These are phyloP conservation scores for Stachybotrys elegans DNA, from an alignment of 2,329 filamentous ascomycete species.

Conservation along the genomic window DNA sequence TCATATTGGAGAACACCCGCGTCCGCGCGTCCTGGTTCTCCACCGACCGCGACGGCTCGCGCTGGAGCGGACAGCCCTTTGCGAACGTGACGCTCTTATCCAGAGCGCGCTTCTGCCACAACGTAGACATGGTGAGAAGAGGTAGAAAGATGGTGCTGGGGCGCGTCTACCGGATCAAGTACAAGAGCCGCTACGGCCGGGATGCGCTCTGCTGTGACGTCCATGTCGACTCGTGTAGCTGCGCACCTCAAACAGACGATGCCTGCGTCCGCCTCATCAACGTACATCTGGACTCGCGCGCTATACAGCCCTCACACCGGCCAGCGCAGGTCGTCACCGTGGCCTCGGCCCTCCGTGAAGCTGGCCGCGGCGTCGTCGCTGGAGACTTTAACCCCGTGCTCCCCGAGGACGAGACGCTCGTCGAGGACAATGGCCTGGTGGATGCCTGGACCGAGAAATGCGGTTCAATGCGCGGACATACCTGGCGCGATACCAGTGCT, in stretches of 20 bases:
- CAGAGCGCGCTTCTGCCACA: constrained; percentile 16
- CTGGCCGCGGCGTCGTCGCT: constrained; percentile 26
- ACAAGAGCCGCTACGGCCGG: constrained; percentile 22
- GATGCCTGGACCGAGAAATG: constrained; percentile 34
- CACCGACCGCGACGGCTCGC: constrained; percentile 20
- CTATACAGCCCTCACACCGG: constrained; percentile 19
- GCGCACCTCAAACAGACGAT: not conserved
- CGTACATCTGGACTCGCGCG: constrained; percentile 32
- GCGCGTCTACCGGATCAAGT: constrained; percentile 24
- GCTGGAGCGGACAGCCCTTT: constrained; percentile 17
- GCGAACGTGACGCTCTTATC: constrained; percentile 22
- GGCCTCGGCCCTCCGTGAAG: constrained; percentile 17
- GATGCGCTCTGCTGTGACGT: constrained; percentile 32
- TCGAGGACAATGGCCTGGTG: constrained; percentile 23
- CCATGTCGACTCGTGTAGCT: constrained; percentile 12
- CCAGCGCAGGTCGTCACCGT: constrained; percentile 23
- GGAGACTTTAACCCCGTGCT: constrained; percentile 35
- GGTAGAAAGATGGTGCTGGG: constrained; percentile 13
- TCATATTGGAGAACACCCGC: constrained; percentile 17
- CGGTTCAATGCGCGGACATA: too few species aligned
- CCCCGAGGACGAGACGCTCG: constrained; percentile 24
- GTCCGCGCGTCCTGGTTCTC: constrained; percentile 23
- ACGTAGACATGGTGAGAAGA: not conserved
- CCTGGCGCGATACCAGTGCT: too few species aligned
- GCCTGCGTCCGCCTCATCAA: constrained; percentile 26